Base-by-base conservation (phyloP, 169 alveolate genomes). In the Miamiensis avidus region DNA sequence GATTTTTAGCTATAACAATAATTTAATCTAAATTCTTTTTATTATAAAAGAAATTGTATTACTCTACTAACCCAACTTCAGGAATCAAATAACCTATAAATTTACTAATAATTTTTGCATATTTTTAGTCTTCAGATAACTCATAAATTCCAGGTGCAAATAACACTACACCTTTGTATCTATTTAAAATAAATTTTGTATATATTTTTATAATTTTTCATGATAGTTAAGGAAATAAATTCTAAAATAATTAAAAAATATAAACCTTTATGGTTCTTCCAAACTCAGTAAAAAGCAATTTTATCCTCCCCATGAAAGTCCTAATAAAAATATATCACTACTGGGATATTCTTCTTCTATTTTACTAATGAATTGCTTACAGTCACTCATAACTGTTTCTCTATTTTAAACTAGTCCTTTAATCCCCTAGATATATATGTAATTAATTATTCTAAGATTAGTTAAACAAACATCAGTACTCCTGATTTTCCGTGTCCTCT, bases 231-330 rank as follows among this genome's bases (percentile, higher is more conserved):
- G n/a, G n/a, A n/a, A n/a, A n/a, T n/a, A n/a, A n/a, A n/a, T n/a
- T n/a, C n/a, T n/a, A n/a, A n/a, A n/a, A n/a, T n/a, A n/a, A n/a
- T n/a, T n/a, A n/a, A n/a, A n/a, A n/a, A n/a, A n/a, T n/a, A n/a
- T n/a, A n/a, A n/a, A n/a, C n/a, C n/a, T n/a, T n/a, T n/a, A n/a
- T 28, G 76, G 74, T 25, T 81, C 75, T 15, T 49, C 26, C 1
- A 85, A 26, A 25, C 86, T 69, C 28, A 85, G 69, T 49, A 73
- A 34, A 74, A 75, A 85, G 25, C 82, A 31, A 73, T 79, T 85
- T 78, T 65, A 78, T 32, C 90, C 90, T 6, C 90, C 90, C 90
- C 82, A 78, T 29, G 85, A 75, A 74, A 64, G 74, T 1, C 90
- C 90, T 29, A 82, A 34, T 4, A 85, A 65, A 69, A 73, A 79